Evolutionary conservation across 176 grass and related monocot species (phyloP), one percentile per base, ranked within the genome.

Genomic region (Echinochloa phyllopogon): DNA sequence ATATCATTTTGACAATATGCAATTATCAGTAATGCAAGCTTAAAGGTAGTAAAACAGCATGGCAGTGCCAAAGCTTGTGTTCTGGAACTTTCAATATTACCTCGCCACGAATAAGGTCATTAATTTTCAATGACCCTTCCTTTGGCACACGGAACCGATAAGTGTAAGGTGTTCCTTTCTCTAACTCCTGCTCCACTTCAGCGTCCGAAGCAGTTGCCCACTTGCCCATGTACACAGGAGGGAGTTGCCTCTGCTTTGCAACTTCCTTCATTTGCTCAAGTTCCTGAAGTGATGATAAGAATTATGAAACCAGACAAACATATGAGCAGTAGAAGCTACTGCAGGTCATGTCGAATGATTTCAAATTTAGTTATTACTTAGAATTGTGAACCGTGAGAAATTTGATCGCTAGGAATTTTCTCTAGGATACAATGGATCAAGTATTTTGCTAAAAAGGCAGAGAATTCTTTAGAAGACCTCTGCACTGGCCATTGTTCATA

Each of bases 211-310:
- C 96, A 78, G 80, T 90, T 72, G 76, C 89, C 96, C 96, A 99
- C 69, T 96, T 99, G 37, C 96, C 93, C 72, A 75, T 96, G 86
- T 99, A 99, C 42, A 99, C 86, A 65, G 96, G 96, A 57, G 96
- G 96, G 52, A 94, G 91, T 53, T 99, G 91, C 88, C 87, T 77
- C 21, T 83, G 89, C 82, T 99, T 96, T 18, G 96, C 91, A 25
- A 85, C 87, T 86, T 92, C 93, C 83, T 96, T 99, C 96, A 99
- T 99, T 89, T 95, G 89, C 82, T 99, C 96, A 45, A 99, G 89
- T 89, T 99, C 96, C 96, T 98, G 65, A 24, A 85, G 53, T 63
- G 72, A 70, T 56, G 57, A 42, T 7, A 47, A 39, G 18, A 37
- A 55, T 66, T 79, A 73, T 64, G 40, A 70, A 53, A 81, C 23